Base-by-base conservation (phyloP, 495 filamentous ascomycete genomes). In the Tuber borchii region DNA sequence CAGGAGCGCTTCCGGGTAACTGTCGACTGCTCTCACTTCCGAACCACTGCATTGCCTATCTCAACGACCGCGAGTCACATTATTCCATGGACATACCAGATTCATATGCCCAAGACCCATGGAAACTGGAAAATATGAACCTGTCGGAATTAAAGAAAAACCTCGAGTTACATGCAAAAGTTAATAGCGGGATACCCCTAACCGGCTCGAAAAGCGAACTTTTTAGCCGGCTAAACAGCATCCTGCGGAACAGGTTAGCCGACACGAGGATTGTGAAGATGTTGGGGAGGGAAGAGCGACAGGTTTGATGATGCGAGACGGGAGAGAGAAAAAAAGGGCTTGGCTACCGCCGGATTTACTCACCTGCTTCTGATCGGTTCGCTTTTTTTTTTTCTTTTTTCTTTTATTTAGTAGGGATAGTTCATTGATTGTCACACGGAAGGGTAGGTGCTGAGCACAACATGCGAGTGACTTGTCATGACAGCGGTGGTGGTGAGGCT, bases 1-100 rank as follows among this genome's bases (percentile, higher is more conserved):
- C 43, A 31, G 72, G 79, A 26, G 78, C 74, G 37, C 75, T 84
- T 17, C 70, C 78, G 16, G 56, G 69, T 51, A 68, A 76, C 37
- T 84, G 83, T 65, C 80, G 83, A 26, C 80, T 84, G 65, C 65
- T 84, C 31, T 82, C 83, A 31, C 51, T 84, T 19, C 83, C 83
- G 51, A 51, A 71, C 16, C 76, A 75, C 56, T 82, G 78, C 39
- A 77, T 83, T 69, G 46, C 76, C 6, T 40, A 82, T 72, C 73
- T 84, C 72, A 84, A 83, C 26, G 76, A 70, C 56, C 74, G 79
- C 8, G 37, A 71, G 2, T 71, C 72, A 46, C 78, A 74, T 56
- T 83, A 84, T 71, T 65, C 74, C 69, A 37, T 77, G 44, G 80
- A 80, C 43, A 84, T 83, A 45, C 83, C 83, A 61, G 39, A 44